Evolutionary conservation across 116 monocot genomes (phyloP), one percentile per base, ranked within the genome.

Genomic region (Posidonia oceanica): DNA sequence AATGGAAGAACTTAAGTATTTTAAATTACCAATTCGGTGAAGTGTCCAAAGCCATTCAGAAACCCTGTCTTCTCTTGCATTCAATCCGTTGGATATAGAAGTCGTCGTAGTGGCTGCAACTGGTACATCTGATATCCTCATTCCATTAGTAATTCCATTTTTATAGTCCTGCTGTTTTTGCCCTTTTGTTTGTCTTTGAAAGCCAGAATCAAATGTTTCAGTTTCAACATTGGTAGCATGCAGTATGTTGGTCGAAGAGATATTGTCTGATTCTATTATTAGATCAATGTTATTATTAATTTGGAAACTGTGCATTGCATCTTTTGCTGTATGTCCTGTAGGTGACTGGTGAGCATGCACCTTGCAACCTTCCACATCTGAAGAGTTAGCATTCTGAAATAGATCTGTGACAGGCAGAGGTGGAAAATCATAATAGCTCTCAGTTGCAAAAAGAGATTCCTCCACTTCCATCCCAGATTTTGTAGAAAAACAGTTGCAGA

Each of bases 21-120:
- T 14, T 38, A 39, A 51, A 15, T 79, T 71, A 93, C 93, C 93
- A 61, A 96, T 96, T 81, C 88, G 78, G 81, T 96, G 95, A 40
- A 96, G 91, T 22, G 81, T 96, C 95, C 95, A 96, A 59, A 96
- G 79, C 95, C 95, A 96, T 73, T 91, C 91, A 72, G 95, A 96
- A 72, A 96, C 86, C 68, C 81, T 82, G 29, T 86, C 85, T 61
- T 83, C 86, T 48, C 54, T 70, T 56, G 40, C 64, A 60, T 72
- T 67, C 14, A 74, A 71, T 64, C 75, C 64, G 70, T 42, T 82
- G 14, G 48, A 56, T 54, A 56, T 55, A 44, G 29, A 69, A 17
- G 69, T 39, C 4, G 36, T 23, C 2, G 29, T 42, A 22, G 57
- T 70, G 51, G 72, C 74, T 78, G 59, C 74, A 53, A 69, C 77